Evolutionary conservation across 257 asterid genomes (phyloP).

Genomic region (Solanum habrochaites): DNA sequence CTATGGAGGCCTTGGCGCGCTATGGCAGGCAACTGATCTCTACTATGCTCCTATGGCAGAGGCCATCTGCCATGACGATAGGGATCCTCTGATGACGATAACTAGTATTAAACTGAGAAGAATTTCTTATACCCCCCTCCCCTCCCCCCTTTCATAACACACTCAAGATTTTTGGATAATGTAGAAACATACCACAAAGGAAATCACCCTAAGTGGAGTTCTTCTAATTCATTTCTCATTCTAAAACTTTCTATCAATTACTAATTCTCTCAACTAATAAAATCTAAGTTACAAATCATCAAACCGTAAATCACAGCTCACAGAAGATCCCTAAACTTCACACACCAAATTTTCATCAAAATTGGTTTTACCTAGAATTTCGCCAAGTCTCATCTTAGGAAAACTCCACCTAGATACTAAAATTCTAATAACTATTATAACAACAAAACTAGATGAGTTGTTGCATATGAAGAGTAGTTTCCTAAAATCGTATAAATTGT

Average conservation of each 20-base stretch:
- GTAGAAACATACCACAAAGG: background rate
- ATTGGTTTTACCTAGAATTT: background rate
- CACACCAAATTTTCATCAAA: background rate
- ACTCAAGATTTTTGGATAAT: background rate
- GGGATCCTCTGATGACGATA: background rate
- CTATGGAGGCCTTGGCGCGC: background rate
- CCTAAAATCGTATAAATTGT: background rate
- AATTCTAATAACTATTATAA: background rate
- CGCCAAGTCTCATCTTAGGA: background rate
- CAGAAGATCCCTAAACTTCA: background rate
- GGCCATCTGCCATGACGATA: background rate
- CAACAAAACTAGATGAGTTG: background rate
- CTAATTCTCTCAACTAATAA: background rate
- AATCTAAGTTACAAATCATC: background rate
- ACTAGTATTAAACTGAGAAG: background rate
- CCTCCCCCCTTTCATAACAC: background rate
- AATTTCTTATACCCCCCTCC: background rate
- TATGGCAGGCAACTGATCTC: background rate
- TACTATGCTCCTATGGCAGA: background rate
- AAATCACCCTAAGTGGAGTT: background rate
- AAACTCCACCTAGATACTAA: background rate
- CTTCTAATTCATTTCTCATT: background rate
- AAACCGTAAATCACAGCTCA: background rate
- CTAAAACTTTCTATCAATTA: background rate
- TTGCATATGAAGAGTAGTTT: background rate